These are phyloP conservation scores for Fusarium stilboides DNA, from an alignment of 2,329 filamentous ascomycete species.

Conservation along the genomic window DNA sequence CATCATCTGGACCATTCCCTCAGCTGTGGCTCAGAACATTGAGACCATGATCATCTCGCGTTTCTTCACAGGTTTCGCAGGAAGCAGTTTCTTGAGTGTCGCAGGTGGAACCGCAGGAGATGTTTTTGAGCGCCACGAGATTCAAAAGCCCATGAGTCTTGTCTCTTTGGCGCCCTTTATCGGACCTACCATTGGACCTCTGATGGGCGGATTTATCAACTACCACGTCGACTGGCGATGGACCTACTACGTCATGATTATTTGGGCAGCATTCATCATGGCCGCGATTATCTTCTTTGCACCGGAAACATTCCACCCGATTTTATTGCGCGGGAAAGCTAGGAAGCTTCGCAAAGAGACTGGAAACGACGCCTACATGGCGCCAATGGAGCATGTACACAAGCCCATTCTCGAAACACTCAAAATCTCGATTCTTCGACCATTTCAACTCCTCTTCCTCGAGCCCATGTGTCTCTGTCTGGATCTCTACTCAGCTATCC, in stretches of 20 bases:
- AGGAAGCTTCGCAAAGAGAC: constrained; percentile 32
- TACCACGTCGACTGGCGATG: constrained; percentile 37
- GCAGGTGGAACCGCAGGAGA: constrained; percentile 42
- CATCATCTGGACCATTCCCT: constrained; percentile 82
- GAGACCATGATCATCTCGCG: constrained; percentile 81
- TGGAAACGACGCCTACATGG: constrained; percentile 10
- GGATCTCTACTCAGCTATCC: constrained; percentile 83
- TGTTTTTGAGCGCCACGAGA: constrained; percentile 26
- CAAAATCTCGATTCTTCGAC: constrained; percentile 66
- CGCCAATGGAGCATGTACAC: constrained; percentile 17
- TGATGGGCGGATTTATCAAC: constrained; percentile 43
- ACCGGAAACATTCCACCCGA: constrained; percentile 43
- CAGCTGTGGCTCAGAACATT: constrained; percentile 81
- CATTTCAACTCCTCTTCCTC: constrained; percentile 80
- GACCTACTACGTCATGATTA: constrained; percentile 44
- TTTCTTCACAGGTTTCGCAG: constrained; percentile 82
- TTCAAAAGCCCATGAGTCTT: constrained; percentile 43
- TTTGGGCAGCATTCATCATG: constrained; percentile 32
- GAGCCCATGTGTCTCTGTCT: constrained; percentile 87
- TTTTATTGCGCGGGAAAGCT: constrained; percentile 28
- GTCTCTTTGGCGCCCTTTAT: constrained; percentile 41
- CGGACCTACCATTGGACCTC: constrained; percentile 37
- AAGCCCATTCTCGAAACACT: not conserved
- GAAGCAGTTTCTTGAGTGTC: constrained; percentile 53
- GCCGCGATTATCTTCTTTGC: constrained; percentile 31